These are phyloP conservation scores for Phytophthora sojae DNA, from an alignment of 352 stramenopile genomes.

Conservation along the genomic window DNA sequence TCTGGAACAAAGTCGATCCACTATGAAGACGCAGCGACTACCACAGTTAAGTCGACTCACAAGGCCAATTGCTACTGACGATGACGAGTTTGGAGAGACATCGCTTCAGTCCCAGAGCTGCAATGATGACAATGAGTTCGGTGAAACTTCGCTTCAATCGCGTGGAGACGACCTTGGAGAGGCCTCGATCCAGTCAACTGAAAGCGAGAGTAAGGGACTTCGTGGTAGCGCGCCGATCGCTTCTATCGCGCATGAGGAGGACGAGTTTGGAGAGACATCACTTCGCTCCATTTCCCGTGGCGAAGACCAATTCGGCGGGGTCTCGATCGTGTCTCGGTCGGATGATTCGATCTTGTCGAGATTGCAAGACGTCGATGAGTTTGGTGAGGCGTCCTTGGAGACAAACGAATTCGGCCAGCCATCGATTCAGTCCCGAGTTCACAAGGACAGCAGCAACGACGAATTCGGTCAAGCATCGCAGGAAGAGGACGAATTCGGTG, in stretches of 20 bases:
- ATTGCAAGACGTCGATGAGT: neutral
- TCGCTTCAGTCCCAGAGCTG: constrained; percentile 14
- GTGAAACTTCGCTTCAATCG: constrained; percentile 1
- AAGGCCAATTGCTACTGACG: constrained; percentile 4
- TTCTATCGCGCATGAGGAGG: neutral
- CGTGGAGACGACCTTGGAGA: constrained; percentile 11
- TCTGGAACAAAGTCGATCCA: constrained; percentile 26
- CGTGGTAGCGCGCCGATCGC: neutral
- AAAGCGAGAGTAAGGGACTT: neutral
- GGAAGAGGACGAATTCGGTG: neutral
- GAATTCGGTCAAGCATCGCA: neutral
- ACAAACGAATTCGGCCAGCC: neutral
- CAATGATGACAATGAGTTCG: constrained; percentile 14
- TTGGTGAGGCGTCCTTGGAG: neutral
- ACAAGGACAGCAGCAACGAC: neutral
- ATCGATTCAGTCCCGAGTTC: neutral
- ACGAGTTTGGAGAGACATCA: neutral
- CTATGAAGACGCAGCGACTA: constrained; percentile 1
- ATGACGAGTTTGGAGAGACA: constrained; percentile 23
- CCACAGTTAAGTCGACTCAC: neutral
- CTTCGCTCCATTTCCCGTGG: neutral
- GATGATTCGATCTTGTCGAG: neutral
- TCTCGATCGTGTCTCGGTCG: neutral
- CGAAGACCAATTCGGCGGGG: neutral
- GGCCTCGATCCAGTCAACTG: neutral